Evolutionary conservation across 148 eudicot genomes (phyloP).

Genomic region (Rhododendron henanense): DNA sequence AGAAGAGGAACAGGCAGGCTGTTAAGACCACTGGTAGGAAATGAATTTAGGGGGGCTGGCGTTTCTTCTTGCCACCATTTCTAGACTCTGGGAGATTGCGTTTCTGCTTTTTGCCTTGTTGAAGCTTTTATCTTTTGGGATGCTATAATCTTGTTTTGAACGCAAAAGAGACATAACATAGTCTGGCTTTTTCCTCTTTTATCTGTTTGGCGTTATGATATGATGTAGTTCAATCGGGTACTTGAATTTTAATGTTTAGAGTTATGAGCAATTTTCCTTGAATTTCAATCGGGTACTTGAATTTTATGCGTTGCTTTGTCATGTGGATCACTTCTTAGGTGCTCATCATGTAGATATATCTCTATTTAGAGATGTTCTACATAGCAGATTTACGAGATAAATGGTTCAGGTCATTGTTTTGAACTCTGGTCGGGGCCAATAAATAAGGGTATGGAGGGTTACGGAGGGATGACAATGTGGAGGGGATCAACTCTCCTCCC

Average conservation of each 20-base stretch:
- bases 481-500: too few relatives aligned
- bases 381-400: background rate
- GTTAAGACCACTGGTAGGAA: conserved; percentile 47
- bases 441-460: too few relatives aligned
- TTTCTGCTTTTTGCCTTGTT: background rate
- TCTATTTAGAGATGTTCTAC: background rate
- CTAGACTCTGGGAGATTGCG: background rate
- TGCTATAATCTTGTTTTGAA: background rate
- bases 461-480: too few relatives aligned
- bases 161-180: background rate
- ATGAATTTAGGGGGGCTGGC: conserved; percentile 13
- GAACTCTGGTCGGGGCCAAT: background rate
- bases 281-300: background rate
- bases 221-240: background rate
- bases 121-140: background rate
- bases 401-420: background rate
- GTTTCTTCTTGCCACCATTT: background rate
- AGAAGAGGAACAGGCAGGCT: conserved; percentile 95
- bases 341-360: background rate
- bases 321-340: background rate
- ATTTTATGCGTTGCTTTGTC: background rate
- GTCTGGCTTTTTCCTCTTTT: background rate
- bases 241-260: background rate
- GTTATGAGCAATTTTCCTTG: background rate
- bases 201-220: conserved; percentile 2